Evolutionary conservation across 2,329 filamentous ascomycete species (phyloP).

Genomic region (Hypoxylon sp.): DNA sequence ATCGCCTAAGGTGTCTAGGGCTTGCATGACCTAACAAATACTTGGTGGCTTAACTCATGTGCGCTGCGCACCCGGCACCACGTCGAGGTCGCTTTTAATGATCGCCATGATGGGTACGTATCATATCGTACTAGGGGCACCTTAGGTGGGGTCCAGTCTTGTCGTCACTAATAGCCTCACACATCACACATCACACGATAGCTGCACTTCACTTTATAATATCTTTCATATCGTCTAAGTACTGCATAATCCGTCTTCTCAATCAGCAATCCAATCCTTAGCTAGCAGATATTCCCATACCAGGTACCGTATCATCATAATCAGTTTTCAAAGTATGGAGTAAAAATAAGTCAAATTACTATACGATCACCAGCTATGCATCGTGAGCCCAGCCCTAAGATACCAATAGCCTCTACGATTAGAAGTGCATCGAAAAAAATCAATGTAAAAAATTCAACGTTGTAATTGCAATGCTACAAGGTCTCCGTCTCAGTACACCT

Average conservation of each 20-base stretch:
- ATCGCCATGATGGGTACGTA: neutral
- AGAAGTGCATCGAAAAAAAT: neutral
- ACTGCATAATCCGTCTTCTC: neutral
- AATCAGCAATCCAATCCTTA: neutral
- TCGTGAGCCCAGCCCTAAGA: neutral
- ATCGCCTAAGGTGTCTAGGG: slow-evolving; percentile 48
- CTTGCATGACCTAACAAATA: slow-evolving; percentile 46
- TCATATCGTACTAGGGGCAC: neutral
- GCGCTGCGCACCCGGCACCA: neutral
- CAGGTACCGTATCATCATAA: no score
- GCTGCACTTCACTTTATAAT: neutral
- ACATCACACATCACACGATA: neutral
- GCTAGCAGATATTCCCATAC: neutral
- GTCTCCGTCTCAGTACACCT: neutral
- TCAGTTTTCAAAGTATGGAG: no score
- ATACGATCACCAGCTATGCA: neutral
- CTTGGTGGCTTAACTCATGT: neutral
- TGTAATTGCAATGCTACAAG: neutral
- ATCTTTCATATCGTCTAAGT: no score
- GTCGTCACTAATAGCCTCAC: neutral
- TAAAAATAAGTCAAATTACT: neutral
- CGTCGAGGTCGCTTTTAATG: neutral
- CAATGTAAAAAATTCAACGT: neutral
- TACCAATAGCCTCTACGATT: neutral
- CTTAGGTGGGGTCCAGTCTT: no score